Percentiles rank a stretch among this genome's conserved stretches.
Evolutionary conservation across 1,284 basidiomycete species (phyloP).

Genomic region (Wolfiporia cocos): DNA sequence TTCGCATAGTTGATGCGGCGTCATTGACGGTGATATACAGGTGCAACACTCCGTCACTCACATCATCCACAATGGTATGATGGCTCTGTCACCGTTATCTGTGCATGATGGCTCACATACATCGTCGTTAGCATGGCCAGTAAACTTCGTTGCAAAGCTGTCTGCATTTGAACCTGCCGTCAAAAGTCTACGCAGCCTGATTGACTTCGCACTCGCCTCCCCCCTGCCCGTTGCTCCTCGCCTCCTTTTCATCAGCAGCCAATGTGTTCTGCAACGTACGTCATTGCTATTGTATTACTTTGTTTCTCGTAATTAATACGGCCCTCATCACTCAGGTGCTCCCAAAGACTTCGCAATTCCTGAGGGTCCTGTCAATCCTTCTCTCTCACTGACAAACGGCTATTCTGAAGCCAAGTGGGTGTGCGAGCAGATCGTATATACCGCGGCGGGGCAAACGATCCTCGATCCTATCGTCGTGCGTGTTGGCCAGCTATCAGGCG

Average conservation of each 20-base stretch:
- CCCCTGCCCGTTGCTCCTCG: conserved; percentile 15
- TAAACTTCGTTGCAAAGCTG: conserved; percentile 27
- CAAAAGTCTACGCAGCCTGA: conserved; percentile 12
- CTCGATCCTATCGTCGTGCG: conserved; percentile 29
- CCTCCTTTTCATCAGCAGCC: conserved; percentile 26
- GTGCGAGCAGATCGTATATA: conserved; percentile 25
- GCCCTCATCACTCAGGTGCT: conserved; percentile 9
- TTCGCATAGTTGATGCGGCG: not conserved
- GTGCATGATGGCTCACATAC: not conserved
- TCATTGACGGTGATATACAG: not conserved
- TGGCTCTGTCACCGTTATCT: not conserved
- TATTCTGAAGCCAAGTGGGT: conserved; percentile 37
- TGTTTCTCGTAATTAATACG: too few relatives aligned
- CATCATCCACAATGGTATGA: conserved; percentile 27
- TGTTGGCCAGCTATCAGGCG: conserved; percentile 37
- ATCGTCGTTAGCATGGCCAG: conserved; percentile 23
- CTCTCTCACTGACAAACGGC: conserved; percentile 26
- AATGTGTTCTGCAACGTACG: conserved; percentile 16
- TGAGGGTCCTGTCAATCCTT: not conserved
- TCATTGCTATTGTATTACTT: too few relatives aligned
- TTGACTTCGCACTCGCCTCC: conserved; percentile 21
- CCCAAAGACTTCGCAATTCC: conserved; percentile 36
- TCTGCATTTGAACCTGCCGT: conserved; percentile 14
- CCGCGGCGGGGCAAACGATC: conserved; percentile 11
- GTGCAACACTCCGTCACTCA: conserved; percentile 20